Evolutionary conservation across 2,329 filamentous ascomycete genomes (phyloP).

Genomic region (Fusarium fracticaudum): DNA sequence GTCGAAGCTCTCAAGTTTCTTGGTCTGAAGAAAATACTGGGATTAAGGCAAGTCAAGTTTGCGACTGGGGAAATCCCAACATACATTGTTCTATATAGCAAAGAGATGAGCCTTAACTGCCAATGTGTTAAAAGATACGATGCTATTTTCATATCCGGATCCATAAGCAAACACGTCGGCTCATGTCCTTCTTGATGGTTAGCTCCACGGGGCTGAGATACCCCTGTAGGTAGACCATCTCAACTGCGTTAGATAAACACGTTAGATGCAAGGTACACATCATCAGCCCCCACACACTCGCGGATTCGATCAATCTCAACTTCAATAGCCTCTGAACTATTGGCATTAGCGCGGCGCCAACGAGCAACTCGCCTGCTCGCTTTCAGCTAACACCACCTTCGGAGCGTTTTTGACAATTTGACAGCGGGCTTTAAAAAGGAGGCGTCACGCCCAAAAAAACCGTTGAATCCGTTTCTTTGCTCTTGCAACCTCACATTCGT

Average conservation of each 20-base stretch:
- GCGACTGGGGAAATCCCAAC: too few relatives aligned
- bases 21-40: too few relatives aligned
- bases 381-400: not conserved
- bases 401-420: not conserved
- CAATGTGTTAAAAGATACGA: too few relatives aligned
- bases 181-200: not conserved
- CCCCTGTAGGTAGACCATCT: not conserved
- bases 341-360: not conserved
- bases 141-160: too few relatives aligned
- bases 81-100: too few relatives aligned
- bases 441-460: not conserved
- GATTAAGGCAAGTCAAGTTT: too few relatives aligned
- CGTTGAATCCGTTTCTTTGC: rapidly evolving
- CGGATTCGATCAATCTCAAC: not conserved
- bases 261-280: not conserved
- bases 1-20: too few relatives aligned
- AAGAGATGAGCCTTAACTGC: too few relatives aligned
- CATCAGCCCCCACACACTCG: not conserved
- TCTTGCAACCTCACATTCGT: not conserved
- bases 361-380: not conserved
- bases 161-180: too few relatives aligned
- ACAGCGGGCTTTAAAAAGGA: not conserved
- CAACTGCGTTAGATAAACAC: not conserved
- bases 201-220: not conserved
- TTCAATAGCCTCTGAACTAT: not conserved